Base-by-base conservation (phyloP, 345 rosid genomes). In the Combretum micranthum region DNA sequence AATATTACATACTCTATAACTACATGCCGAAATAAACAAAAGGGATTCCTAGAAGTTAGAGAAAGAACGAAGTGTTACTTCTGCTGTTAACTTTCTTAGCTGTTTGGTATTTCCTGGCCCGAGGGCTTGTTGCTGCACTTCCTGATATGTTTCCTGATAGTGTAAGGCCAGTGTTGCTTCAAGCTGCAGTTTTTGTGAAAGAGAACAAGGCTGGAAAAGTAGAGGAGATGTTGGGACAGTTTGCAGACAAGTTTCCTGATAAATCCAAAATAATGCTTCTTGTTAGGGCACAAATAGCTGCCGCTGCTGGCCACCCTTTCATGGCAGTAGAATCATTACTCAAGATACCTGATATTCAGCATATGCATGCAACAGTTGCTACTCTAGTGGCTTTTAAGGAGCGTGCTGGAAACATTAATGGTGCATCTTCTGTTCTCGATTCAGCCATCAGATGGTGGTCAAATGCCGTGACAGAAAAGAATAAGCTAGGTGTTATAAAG, bases 271-370 rank as follows among this genome's bases (percentile, higher is more conserved):
- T 73, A 56, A 52, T 80, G 70, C 83, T 84, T 72, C 81, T 93
- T 58, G 89, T 94, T 20, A 86, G 88, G 76, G 97, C 99, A 47
- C 99, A 93, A 71, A 65, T 93, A 63, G 91, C 99, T 64, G 91
- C 97, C 8, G 83, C 82, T 15, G 91, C 96, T 55, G 86, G 84
- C 66, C 99, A 80, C 70, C 87, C 72, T 61, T 78, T 76, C 17
- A 72, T 93, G 43, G 94, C 97, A 53, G 97, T 90, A 3, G 96
- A 85, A 48, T 89, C 99, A 32, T 69, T 93, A 48, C 66, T 80
- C 32, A 87, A 75, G 77, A 70, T 89, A 55, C 56, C 79, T 54
- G 97, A 86, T 62, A 93, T 93, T 62, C 91, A 88, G 63, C 94
- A 87, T 84, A 76, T 71, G 81, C 99, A 97, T 53, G 90, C 88